phyloP scores from a whole-genome alignment of 2,329 filamentous ascomycete species.

The Calonectria henricotiae region DNA sequence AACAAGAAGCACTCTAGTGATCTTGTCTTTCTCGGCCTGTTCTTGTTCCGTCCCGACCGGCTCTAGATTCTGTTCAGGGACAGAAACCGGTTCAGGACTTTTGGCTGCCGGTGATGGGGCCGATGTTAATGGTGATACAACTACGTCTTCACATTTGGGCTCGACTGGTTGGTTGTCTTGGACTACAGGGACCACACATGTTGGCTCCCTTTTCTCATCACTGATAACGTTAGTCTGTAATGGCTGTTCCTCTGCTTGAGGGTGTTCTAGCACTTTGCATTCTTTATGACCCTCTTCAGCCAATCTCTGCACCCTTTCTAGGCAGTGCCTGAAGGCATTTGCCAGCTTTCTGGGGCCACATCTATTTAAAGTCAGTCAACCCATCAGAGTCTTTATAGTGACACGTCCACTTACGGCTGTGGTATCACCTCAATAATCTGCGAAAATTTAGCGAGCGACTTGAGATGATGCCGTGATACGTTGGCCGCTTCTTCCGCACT shows the following conservation, averaged over 20 bases:
- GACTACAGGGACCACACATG: not conserved
- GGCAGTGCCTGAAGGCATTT: slow-evolving; percentile 51
- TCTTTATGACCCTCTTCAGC: not conserved
- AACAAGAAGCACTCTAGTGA: slow-evolving; percentile 57
- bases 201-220: not conserved
- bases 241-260: not conserved
- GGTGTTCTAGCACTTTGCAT: not conserved
- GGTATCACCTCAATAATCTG: slow-evolving; percentile 54
- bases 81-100: slow-evolving; percentile 19
- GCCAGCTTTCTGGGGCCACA: slow-evolving; percentile 55
- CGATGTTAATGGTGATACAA: slow-evolving; percentile 22
- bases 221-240: not conserved
- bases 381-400: fast-evolving
- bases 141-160: not conserved
- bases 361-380: slow-evolving; percentile 27
- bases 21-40: not conserved
- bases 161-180: not conserved
- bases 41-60: not conserved
- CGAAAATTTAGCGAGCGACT: slow-evolving; percentile 46
- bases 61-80: not conserved
- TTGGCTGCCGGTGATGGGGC: slow-evolving; percentile 23
- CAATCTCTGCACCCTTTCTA: slow-evolving; percentile 32
- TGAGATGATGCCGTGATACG: slow-evolving; percentile 47
- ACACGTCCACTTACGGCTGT: slow-evolving; percentile 51
- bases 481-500: slow-evolving; percentile 54